A percentile compares a stretch with the other conserved stretches of the same genome.
Conservation (phyloP, 768 basidiomycete species). For the Panaeolus papilionaceus region DNA sequence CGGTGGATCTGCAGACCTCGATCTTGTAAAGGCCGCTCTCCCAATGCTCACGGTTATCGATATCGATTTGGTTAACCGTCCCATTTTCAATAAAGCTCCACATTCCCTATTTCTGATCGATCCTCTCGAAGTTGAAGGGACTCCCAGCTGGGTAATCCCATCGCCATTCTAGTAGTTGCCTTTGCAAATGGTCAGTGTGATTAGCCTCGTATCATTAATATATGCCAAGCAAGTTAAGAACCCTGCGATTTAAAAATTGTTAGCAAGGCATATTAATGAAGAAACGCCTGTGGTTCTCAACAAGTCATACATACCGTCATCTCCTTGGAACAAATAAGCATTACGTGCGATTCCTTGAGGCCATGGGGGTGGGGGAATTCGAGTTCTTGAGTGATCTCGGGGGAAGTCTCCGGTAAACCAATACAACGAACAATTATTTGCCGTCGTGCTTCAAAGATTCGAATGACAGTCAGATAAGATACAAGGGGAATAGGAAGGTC, state of each 20-base stretch:
- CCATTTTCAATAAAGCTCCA: conserved; percentile 11
- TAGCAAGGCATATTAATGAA: conserved; percentile 9
- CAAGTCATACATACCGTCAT: conserved; percentile 11
- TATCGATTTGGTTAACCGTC: conserved; percentile 12
- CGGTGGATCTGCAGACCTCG: conserved; percentile 45
- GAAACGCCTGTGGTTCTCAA: neutral
- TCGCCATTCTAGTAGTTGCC: conserved; percentile 2
- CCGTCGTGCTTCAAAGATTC: neutral
- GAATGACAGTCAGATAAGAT: neutral
- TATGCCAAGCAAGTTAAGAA: conserved; percentile 1
- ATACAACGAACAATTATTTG: neutral
- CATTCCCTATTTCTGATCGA: conserved; percentile 11
- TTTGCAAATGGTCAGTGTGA: neutral
- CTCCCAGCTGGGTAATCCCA: conserved; percentile 4
- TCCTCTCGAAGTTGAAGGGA: neutral
- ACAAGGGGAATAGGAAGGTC: neutral
- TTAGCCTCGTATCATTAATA: conserved; percentile 10
- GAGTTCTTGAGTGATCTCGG: conserved; percentile 8
- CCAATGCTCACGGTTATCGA: conserved; percentile 10
- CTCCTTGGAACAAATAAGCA: conserved; percentile 11
- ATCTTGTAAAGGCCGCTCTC: conserved; percentile 22
- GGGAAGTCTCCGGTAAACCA: conserved; percentile 9
- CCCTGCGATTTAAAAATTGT: conserved; percentile 4
- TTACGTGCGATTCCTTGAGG: conserved; percentile 12
- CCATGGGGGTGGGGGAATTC: conserved; percentile 9